Percentiles rank a stretch among this genome's conserved stretches.
Conservation (phyloP, 352 stramenopile genomes). For the Pythium rhizo-oryzae region DNA sequence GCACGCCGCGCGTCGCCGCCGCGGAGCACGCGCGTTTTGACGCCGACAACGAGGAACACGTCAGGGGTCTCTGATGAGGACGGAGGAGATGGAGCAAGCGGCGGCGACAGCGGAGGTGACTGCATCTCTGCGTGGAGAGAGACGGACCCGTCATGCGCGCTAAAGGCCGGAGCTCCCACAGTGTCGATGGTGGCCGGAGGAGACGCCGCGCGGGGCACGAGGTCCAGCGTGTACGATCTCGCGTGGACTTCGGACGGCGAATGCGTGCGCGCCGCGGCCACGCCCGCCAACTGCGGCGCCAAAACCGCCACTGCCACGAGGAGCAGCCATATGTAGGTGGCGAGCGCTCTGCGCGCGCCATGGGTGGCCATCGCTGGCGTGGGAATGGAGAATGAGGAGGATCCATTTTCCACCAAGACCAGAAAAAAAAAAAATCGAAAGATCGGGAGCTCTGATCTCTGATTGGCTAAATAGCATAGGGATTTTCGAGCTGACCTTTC, state of each 20-base stretch:
- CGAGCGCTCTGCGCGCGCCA: neutral
- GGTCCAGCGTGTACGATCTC: neutral
- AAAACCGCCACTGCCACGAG: neutral
- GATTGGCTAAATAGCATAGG: constrained; percentile 5
- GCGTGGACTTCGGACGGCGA: neutral
- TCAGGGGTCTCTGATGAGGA: neutral
- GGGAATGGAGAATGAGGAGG: neutral
- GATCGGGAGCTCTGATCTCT: neutral
- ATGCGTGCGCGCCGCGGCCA: neutral
- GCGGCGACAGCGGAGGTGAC: neutral
- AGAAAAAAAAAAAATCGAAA: neutral
- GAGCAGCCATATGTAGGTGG: neutral
- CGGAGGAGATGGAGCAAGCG: neutral
- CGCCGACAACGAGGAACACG: constrained; percentile 41
- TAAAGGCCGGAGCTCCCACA: neutral
- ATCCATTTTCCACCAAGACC: neutral
- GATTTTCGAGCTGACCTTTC: no score
- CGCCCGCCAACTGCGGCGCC: no score
- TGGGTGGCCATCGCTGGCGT: neutral
- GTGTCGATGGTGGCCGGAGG: neutral
- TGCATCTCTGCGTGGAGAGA: neutral
- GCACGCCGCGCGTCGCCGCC: constrained; percentile 31
- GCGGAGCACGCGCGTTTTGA: constrained; percentile 42
- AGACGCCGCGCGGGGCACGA: neutral
- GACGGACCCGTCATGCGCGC: neutral